A percentile compares a stretch with the other conserved stretches of the same genome.
phyloP scores from a whole-genome alignment of 768 basidiomycete genomes.

The Suillus discolor region DNA sequence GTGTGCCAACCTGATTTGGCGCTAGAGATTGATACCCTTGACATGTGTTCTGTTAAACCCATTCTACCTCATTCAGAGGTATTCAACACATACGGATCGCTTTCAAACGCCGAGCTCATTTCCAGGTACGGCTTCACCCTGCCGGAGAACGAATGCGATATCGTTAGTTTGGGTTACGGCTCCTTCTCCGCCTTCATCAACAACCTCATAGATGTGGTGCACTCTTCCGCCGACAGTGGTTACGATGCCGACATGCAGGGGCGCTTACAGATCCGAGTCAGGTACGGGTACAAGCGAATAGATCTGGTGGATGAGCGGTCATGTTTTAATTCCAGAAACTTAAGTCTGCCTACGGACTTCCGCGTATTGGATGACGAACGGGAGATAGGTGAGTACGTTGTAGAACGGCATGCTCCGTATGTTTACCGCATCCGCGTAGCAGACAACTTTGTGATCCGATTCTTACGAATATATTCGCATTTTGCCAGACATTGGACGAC shows the following conservation, averaged over 20 bases:
- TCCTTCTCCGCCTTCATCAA: slow-evolving; percentile 19
- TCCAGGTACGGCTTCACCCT: slow-evolving; percentile 73
- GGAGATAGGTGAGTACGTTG: slow-evolving; percentile 4
- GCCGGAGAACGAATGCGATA: slow-evolving; percentile 72
- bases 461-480: slow-evolving; percentile 1
- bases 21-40: slow-evolving; percentile 47
- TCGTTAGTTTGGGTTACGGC: slow-evolving; percentile 38
- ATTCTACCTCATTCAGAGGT: slow-evolving; percentile 57
- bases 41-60: slow-evolving; percentile 66
- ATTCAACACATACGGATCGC: slow-evolving; percentile 77
- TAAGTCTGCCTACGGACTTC: background rate
- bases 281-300: slow-evolving; percentile 3
- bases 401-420: background rate
- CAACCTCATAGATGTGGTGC: slow-evolving; percentile 17
- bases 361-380: background rate
- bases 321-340: slow-evolving; percentile 6
- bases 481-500: background rate
- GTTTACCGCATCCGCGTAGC: background rate
- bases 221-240: slow-evolving; percentile 5
- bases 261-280: background rate
- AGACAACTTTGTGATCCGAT: background rate
- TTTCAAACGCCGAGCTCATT: slow-evolving; percentile 68
- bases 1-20: background rate
- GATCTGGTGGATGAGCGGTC: background rate
- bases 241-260: slow-evolving; percentile 21